These are phyloP conservation scores for Pelargonium exstipulatum DNA, from an alignment of 441 rosid genomes.

Conservation along the genomic window DNA sequence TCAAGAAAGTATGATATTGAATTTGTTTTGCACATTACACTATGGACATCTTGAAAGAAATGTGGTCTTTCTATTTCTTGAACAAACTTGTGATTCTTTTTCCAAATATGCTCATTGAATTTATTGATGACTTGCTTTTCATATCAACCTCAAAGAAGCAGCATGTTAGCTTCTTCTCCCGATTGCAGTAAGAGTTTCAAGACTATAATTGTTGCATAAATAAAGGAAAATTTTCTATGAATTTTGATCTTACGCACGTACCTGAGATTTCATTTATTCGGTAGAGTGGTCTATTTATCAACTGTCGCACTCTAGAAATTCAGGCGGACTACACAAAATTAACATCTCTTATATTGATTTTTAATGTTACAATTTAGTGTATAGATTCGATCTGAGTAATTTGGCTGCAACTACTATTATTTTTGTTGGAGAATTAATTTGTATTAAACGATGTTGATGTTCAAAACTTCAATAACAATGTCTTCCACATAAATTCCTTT, in stretches of 20 bases:
- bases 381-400: not conserved
- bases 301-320: conserved; percentile 59
- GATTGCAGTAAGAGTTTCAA: conserved; percentile 51
- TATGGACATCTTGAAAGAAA: conserved; percentile 73
- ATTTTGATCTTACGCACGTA: conserved; percentile 44
- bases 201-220: conserved; percentile 85
- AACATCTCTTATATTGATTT: not conserved
- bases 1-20: conserved; percentile 74
- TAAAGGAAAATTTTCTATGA: conserved; percentile 51
- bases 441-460: not conserved
- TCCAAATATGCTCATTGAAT: conserved; percentile 48
- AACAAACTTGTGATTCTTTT: conserved; percentile 27
- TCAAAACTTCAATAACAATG: not conserved
- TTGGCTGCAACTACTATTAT: not conserved
- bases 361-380: not conserved
- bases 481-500: no score
- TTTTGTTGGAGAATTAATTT: not conserved
- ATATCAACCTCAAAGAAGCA: conserved; percentile 75
- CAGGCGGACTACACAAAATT: conserved; percentile 88
- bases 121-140: conserved; percentile 74
- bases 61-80: conserved; percentile 60
- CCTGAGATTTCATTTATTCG: conserved; percentile 40
- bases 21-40: conserved; percentile 79
- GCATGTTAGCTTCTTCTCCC: conserved; percentile 46
- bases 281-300: conserved; percentile 85